Evolutionary conservation across 2,329 filamentous ascomycete genomes (phyloP), one percentile per base, ranked within the genome.

Genomic region (Clonostachys solani): DNA sequence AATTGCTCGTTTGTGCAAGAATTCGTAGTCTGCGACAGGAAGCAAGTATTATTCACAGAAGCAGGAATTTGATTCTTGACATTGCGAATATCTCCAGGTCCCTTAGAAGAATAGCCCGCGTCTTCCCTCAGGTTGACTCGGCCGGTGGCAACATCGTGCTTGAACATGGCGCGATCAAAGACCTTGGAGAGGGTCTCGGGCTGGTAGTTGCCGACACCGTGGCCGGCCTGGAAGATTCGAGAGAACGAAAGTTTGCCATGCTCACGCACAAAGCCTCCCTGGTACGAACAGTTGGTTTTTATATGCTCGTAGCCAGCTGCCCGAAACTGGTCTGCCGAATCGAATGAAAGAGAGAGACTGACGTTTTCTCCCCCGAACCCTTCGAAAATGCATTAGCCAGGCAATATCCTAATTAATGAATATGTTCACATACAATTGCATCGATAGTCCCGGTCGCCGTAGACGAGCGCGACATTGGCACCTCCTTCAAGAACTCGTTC

Each of bases 231-330:
- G 55, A 82, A 85, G 12, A 86, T 73, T 3, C 82, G 71, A 13
- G 77, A 78, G 61, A 86, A 86, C 4, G 75, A 80, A 45, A 86
- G 74, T 52, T 89, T 89, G 4, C 85, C 87, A 55, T 81, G 85
- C 60, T 92, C 86, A 5, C 87, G 77, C 0, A 89, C 86, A 46
- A 81, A 77, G 15, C 87, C 88, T 33, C 78, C 86, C 56, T 80
- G 77, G 64, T 83, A 83, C 5, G 74, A 72, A 9, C 71, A 73
- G 54, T 88, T 86, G n/a, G 86, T 81, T 8, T 80, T 66, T 49
- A 92, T 80, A 7, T 83, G 77, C 0, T 79, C 77, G 59, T 92
- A 92, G 1, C 86, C 87, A 0, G 88, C 81, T 0, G 66, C 61
- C 3, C 73, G 68, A 60, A 91, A 92, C 13, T 65, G 52, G 13